Percentiles rank a stretch among this genome's conserved stretches.
These are phyloP conservation scores for Penicillium sp. DNA, from an alignment of 2,329 filamentous ascomycete species.

Conservation along the genomic window DNA sequence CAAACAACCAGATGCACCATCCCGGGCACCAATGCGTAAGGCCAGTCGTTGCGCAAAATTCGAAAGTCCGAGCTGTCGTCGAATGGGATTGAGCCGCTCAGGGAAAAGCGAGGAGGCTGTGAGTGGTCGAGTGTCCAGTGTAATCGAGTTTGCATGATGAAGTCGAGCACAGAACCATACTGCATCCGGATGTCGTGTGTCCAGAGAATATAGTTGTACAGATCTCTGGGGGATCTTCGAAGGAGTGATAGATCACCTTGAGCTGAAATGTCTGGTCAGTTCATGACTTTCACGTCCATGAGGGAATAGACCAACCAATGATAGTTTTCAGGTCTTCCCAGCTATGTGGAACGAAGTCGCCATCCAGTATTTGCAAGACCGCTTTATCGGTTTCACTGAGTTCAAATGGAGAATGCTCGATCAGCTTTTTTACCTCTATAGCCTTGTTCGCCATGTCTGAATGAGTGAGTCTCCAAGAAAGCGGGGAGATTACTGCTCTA, in stretches of 20 bases:
- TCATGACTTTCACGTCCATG: too few relatives aligned
- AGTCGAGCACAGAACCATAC: neutral
- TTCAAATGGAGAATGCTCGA: neutral
- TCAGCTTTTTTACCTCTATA: neutral
- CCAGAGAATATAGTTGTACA: conserved; percentile 1
- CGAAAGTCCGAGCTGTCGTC: neutral
- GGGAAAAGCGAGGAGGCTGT: neutral
- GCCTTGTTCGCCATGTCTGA: neutral
- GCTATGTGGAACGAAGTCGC: neutral
- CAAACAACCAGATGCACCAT: conserved; percentile 3
- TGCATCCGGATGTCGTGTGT: neutral
- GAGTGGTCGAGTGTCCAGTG: neutral
- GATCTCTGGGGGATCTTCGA: neutral
- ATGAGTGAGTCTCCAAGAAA: neutral
- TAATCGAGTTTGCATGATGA: neutral
- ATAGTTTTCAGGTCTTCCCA: neutral
- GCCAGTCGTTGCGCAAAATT: conserved; percentile 1
- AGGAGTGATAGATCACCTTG: neutral
- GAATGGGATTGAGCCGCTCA: neutral
- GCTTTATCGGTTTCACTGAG: neutral
- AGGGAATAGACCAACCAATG: neutral
- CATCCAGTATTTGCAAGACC: neutral
- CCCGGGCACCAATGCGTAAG: neutral
- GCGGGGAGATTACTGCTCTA: too few relatives aligned
- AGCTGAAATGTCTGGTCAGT: conserved; percentile 1